Conservation (phyloP, 495 filamentous ascomycete species). For the Astrothelium subdiscretum region DNA sequence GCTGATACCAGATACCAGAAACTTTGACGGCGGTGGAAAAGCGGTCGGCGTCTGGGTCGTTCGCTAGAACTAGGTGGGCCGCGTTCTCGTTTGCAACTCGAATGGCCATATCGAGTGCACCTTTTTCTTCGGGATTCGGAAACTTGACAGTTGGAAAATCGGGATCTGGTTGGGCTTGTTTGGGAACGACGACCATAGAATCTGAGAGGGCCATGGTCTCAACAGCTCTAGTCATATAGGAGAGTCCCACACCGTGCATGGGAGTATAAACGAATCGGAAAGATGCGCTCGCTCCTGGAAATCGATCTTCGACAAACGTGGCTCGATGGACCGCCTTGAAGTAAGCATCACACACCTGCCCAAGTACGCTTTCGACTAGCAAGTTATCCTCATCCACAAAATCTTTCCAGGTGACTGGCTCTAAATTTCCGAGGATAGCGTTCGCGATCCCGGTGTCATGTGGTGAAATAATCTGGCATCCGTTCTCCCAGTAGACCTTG, state of each 20-base stretch:
- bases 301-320: background rate
- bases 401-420: conserved; percentile 42
- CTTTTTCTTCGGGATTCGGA: conserved; percentile 62
- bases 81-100: conserved; percentile 39
- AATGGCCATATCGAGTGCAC: conserved; percentile 54
- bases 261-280: conserved; percentile 55
- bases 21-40: conserved; percentile 56
- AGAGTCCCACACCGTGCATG: conserved; percentile 54
- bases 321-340: conserved; percentile 16
- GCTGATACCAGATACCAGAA: conserved; percentile 44
- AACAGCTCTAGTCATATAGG: conserved; percentile 35
- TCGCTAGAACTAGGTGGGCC: conserved; percentile 47
- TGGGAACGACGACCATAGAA: conserved; percentile 21
- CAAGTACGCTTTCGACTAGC: conserved; percentile 33
- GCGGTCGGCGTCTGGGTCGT: conserved; percentile 64
- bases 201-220: conserved; percentile 34
- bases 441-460: conserved; percentile 50
- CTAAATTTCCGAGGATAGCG: conserved; percentile 46
- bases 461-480: conserved; percentile 59
- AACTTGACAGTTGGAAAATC: conserved; percentile 61
- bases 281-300: background rate
- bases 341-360: conserved; percentile 18
- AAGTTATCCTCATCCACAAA: conserved; percentile 31
- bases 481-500: conserved; percentile 63
- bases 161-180: conserved; percentile 47